Evolutionary conservation across 1,284 basidiomycete species (phyloP), one percentile per base, ranked within the genome.

Genomic region (Thecaphora thlaspeos): DNA sequence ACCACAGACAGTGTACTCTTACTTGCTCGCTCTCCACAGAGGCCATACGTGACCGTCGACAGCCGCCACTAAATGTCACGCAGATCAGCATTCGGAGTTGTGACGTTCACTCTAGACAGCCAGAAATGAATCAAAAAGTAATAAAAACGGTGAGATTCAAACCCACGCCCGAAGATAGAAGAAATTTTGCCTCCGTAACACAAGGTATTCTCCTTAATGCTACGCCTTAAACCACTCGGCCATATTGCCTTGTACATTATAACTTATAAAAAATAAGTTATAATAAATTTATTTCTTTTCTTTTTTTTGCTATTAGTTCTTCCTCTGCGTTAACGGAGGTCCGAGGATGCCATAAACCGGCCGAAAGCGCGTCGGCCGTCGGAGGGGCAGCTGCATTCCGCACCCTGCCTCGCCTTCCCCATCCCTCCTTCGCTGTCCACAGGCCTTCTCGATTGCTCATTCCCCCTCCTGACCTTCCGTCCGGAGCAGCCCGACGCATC

Each of bases 101-200:
- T n/a, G n/a, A 34, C 32, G 32, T 34, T 34, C 32, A 34, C 10
- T 34, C 32, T n/a, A 34, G 17, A 34, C 32, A 17, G 10, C 32
- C 10, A 34, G 32, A 34, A 34, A 34, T 10, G 10, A 34, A 17
- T 34, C 14, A 48, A 58, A 30, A 19, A 30, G 21, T 47, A 1
- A 46, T 71, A 69, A 73, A 66, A 68, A 73, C 61, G 68, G 71
- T 70, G 71, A 70, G 68, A 73, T 70, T 71, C 71, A 64, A 71
- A 73, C 70, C 71, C 71, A 71, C 71, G 71, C 70, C 70, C 70
- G 68, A 71, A 71, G 68, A 71, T 58, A 62, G 60, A 55, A 57
- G 60, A 40, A n/a, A n/a, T n/a, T n/a, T 28, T 28, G 50, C 18
- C 40, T 48, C 41, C 46, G 34, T 43, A 46, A 28, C 34, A 9